Conservation (phyloP, 768 basidiomycete genomes). For the Naganishia friedmannii region DNA sequence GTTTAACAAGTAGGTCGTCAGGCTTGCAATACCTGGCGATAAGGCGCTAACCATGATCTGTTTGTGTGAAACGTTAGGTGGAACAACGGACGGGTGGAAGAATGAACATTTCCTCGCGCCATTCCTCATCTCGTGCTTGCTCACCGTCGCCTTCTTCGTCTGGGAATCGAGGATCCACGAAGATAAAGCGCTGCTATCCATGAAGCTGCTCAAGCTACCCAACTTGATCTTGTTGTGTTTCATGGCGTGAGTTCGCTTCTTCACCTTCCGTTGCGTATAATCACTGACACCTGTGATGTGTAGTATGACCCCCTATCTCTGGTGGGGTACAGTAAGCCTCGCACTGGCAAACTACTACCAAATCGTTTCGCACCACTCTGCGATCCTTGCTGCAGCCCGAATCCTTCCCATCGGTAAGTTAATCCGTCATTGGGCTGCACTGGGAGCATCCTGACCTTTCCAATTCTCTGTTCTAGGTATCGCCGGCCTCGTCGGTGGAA, state of each 20-base stretch:
- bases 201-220: constrained; percentile 41
- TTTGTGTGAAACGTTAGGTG: constrained; percentile 54
- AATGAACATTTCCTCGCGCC: constrained; percentile 56
- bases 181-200: constrained; percentile 53
- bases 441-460: not conserved
- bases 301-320: constrained; percentile 38
- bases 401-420: constrained; percentile 25
- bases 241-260: constrained; percentile 24
- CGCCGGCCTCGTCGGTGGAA: constrained; percentile 28
- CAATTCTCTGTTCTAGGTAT: not conserved
- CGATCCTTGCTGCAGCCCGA: constrained; percentile 26
- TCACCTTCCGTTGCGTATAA: not conserved
- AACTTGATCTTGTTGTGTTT: constrained; percentile 39
- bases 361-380: constrained; percentile 12
- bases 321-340: constrained; percentile 41
- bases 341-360: constrained; percentile 25
- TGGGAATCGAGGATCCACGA: constrained; percentile 57
- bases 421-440: not conserved
- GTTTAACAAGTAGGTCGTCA: constrained; percentile 33
- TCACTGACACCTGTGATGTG: constrained; percentile 28
- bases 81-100: constrained; percentile 59
- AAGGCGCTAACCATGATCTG: constrained; percentile 28
- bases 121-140: constrained; percentile 56
- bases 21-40: not conserved
- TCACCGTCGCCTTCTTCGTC: constrained; percentile 57